These are phyloP conservation scores for Claviceps fusiformis DNA, from an alignment of 2,329 filamentous ascomycete species.

Conservation along the genomic window DNA sequence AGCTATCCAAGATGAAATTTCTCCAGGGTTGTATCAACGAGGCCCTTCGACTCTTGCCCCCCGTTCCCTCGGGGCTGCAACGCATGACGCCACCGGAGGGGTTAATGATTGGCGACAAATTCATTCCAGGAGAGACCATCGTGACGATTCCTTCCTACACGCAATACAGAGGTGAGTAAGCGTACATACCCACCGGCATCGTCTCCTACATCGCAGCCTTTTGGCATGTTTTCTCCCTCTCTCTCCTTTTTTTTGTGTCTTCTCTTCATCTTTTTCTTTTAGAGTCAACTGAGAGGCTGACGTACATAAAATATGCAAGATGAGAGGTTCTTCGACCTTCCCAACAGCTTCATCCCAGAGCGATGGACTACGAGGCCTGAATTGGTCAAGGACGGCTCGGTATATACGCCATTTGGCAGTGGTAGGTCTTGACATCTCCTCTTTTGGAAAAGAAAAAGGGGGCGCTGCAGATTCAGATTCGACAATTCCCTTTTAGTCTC, in stretches of 20 bases:
- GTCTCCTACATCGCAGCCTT: background rate
- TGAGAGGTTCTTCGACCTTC: constrained; percentile 8
- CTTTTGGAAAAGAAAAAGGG: background rate
- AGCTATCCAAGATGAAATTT: constrained; percentile 13
- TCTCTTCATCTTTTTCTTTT: background rate
- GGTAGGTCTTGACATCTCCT: constrained; percentile 9
- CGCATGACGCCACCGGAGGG: constrained; percentile 25
- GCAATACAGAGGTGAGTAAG: constrained; percentile 4
- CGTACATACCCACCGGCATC: background rate
- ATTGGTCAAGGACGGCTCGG: constrained; percentile 12
- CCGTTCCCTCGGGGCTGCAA: constrained; percentile 21
- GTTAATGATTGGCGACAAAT: constrained; percentile 15
- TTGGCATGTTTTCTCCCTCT: background rate
- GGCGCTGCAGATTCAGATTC: background rate
- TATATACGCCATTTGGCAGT: constrained; percentile 15
- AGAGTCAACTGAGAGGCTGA: background rate
- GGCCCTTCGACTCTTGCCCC: constrained; percentile 22
- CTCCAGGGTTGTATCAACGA: constrained; percentile 27
- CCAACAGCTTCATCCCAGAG: constrained; percentile 20
- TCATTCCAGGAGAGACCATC: constrained; percentile 23
- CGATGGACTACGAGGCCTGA: constrained; percentile 20
- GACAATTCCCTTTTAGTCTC: no score
- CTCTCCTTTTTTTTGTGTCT: background rate
- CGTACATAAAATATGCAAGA: constrained; percentile 1
- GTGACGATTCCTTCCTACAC: constrained; percentile 13